Evolutionary conservation across 768 basidiomycete species (phyloP).

Genomic region (Exidia glandulosa): DNA sequence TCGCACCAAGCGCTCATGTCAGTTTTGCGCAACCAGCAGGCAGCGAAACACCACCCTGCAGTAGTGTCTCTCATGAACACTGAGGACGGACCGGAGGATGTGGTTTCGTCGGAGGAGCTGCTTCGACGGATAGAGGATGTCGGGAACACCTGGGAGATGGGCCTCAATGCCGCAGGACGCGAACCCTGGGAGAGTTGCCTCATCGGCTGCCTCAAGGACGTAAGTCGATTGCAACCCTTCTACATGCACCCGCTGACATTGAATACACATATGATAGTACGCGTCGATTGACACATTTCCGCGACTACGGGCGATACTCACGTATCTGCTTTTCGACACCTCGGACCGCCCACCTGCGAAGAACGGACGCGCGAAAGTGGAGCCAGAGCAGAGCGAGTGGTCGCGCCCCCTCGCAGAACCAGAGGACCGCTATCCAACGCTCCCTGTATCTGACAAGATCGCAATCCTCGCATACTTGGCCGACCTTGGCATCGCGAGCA

Average conservation of each 20-base stretch:
- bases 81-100: slow-evolving; percentile 24
- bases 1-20: slow-evolving; percentile 85
- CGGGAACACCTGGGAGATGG: slow-evolving; percentile 80
- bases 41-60: slow-evolving; percentile 65
- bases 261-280: slow-evolving; percentile 36
- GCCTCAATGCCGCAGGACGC: slow-evolving; percentile 62
- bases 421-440: slow-evolving; percentile 55
- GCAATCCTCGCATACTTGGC: slow-evolving; percentile 80
- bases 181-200: slow-evolving; percentile 89
- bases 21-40: slow-evolving; percentile 64
- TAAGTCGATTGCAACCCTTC: slow-evolving; percentile 43
- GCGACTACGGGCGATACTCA: slow-evolving; percentile 56
- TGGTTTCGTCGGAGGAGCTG: not conserved
- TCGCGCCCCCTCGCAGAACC: slow-evolving; percentile 21
- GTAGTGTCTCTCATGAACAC: slow-evolving; percentile 47
- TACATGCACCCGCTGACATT: too few relatives aligned
- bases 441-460: slow-evolving; percentile 72
- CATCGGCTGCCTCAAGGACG: slow-evolving; percentile 81
- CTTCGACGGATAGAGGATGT: slow-evolving; percentile 39
- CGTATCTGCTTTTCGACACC: slow-evolving; percentile 54
- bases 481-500: slow-evolving; percentile 83
- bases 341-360: not conserved
- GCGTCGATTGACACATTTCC: slow-evolving; percentile 66
- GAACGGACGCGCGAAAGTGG: slow-evolving; percentile 1
- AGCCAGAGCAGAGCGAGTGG: slow-evolving; percentile 7